Evolutionary conservation across 441 rosid species (phyloP).

Genomic region (Raphanus hybrid): DNA sequence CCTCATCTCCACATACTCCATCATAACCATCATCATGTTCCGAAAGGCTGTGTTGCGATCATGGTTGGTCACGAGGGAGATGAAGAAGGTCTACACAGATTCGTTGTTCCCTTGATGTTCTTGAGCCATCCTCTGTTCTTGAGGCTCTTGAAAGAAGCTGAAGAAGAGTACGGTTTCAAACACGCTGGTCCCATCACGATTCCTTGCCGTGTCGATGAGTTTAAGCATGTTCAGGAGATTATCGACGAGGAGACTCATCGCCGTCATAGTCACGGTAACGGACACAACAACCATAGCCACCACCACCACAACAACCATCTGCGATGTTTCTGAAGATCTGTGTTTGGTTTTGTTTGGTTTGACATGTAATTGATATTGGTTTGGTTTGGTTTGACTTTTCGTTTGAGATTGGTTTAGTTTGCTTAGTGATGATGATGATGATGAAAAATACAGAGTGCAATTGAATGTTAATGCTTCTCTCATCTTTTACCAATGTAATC

Average conservation of each 20-base stretch:
- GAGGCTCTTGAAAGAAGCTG: constrained; percentile 65
- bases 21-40: constrained; percentile 48
- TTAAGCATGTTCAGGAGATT: constrained; percentile 63
- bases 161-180: constrained; percentile 75
- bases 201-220: constrained; percentile 76
- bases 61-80: constrained; percentile 66
- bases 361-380: constrained; percentile 16
- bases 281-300: constrained; percentile 27
- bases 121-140: constrained; percentile 73
- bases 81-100: constrained; percentile 64
- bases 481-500: constrained; percentile 27
- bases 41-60: constrained; percentile 76
- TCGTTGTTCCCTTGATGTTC: constrained; percentile 72
- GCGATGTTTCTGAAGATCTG: constrained; percentile 54
- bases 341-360: constrained; percentile 24
- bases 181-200: constrained; percentile 74
- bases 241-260: constrained; percentile 60
- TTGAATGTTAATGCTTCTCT: constrained; percentile 26
- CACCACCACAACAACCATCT: constrained; percentile 37
- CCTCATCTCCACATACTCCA: constrained; percentile 63
- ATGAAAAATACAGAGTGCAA: constrained; percentile 29
- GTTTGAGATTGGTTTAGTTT: constrained; percentile 34
- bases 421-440: constrained; percentile 36
- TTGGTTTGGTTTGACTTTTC: constrained; percentile 28
- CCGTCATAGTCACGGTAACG: constrained; percentile 28